Evolutionary conservation across 2,329 filamentous ascomycete species (phyloP).

Genomic region (Lachnellula hyalina): DNA sequence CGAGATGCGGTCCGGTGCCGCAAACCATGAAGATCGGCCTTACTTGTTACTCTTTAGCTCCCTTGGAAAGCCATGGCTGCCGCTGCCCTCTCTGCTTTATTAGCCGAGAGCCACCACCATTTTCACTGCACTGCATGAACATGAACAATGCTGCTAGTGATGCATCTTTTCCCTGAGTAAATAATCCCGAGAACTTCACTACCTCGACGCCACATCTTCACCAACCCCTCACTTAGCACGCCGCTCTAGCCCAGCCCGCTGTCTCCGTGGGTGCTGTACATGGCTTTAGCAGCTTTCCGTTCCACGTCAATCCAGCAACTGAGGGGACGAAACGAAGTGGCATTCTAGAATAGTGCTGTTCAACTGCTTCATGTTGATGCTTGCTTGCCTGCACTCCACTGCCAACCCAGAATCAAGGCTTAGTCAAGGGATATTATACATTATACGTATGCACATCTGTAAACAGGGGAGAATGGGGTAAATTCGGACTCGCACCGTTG

Average conservation of each 20-base stretch:
- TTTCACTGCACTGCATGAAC: too few species aligned
- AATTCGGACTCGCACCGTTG: not conserved
- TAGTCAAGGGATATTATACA: conserved; percentile 15
- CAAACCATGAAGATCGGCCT: not conserved
- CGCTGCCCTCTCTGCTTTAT: not conserved
- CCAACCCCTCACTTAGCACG: not conserved
- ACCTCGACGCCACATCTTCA: not conserved
- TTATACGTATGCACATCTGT: conserved; percentile 6
- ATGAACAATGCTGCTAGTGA: not conserved
- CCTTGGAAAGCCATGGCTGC: too few species aligned
- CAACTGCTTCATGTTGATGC: too few species aligned
- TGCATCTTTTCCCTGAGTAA: not conserved
- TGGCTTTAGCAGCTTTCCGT: too few species aligned
- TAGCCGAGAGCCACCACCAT: not conserved
- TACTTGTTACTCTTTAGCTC: too few species aligned
- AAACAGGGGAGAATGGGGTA: conserved; percentile 1
- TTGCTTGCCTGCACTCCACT: not conserved
- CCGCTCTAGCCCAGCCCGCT: too few species aligned
- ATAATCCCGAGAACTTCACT: not conserved
- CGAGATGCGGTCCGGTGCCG: not conserved
- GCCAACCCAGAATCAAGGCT: conserved; percentile 5
- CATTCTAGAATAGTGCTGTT: too few species aligned
- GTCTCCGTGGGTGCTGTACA: too few species aligned
- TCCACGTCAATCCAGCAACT: not conserved
- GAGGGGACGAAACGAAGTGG: not conserved